Evolutionary conservation across 1,284 basidiomycete species (phyloP).

Genomic region (Ustilago trichophora): DNA sequence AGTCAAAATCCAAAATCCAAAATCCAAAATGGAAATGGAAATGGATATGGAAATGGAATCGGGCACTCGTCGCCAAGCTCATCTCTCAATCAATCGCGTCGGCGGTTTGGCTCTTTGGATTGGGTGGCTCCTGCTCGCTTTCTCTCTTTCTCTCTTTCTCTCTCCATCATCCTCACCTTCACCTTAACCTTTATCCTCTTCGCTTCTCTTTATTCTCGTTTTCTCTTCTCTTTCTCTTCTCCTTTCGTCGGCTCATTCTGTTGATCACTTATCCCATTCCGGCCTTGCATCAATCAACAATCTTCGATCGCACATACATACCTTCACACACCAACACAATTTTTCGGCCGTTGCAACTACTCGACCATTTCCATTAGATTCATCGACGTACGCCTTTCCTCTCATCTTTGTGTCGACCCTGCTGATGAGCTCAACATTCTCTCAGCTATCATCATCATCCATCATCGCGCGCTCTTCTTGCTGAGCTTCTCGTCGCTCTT

Average conservation of each 20-base stretch:
- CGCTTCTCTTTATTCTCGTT: background rate
- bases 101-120: too few species aligned
- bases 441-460: background rate
- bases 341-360: background rate
- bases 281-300: slow-evolving; percentile 1
- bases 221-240: background rate
- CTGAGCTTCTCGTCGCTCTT: too few species aligned
- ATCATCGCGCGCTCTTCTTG: too few species aligned
- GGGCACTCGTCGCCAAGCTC: too few species aligned
- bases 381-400: background rate
- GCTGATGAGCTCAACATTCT: background rate
- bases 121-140: background rate
- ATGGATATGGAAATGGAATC: too few species aligned
- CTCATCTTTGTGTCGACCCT: background rate
- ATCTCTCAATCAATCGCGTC: too few species aligned
- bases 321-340: background rate
- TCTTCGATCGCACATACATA: too few species aligned
- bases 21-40: too few species aligned
- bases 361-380: background rate
- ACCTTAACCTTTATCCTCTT: background rate
- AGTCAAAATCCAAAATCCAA: too few species aligned
- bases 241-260: background rate
- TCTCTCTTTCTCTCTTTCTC: background rate
- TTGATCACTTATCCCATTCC: background rate
- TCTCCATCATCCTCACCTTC: slow-evolving; percentile 1